A percentile compares a stretch with the other conserved stretches of the same genome.
phyloP scores from a whole-genome alignment of 164 flowering plant species.

The Paratinospora sagittata region DNA sequence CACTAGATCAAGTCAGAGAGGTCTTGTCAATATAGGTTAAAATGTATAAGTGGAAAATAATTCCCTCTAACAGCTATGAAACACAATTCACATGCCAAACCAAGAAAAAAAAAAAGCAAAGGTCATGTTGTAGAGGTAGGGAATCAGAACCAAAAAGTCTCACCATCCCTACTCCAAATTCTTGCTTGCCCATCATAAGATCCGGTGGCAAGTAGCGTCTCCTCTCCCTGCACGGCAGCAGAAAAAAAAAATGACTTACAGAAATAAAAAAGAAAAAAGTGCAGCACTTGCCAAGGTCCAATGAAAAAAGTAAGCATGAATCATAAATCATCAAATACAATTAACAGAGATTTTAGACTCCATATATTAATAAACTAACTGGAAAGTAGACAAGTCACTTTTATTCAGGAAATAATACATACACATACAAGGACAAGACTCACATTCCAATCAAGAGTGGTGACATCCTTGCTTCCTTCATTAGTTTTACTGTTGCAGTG shows the following conservation, averaged over 20 bases:
- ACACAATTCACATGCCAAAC: neutral
- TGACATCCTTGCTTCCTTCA: slow-evolving; percentile 92
- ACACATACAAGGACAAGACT: slow-evolving; percentile 26
- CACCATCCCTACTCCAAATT: too few species aligned
- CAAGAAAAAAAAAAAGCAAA: neutral
- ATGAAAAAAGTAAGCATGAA: too few species aligned
- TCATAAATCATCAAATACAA: too few species aligned
- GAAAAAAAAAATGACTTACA: neutral
- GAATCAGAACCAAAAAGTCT: neutral
- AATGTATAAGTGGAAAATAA: too few species aligned
- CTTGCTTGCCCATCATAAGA: too few species aligned
- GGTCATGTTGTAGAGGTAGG: neutral
- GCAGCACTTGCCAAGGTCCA: neutral
- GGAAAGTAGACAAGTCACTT: neutral
- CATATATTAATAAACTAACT: neutral
- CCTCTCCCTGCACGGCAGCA: too few species aligned
- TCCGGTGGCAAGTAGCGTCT: too few species aligned
- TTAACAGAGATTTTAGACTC: neutral
- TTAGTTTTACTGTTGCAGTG: slow-evolving; percentile 80
- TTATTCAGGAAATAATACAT: neutral
- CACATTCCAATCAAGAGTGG: too few species aligned
- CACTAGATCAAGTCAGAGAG: too few species aligned
- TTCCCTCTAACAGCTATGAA: too few species aligned
- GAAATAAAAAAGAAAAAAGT: neutral
- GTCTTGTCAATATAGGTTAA: too few species aligned